Percentiles rank a stretch among this genome's conserved stretches.
Evolutionary conservation across 306 rosid species (phyloP).

Genomic region (Fagus sylvatica): DNA sequence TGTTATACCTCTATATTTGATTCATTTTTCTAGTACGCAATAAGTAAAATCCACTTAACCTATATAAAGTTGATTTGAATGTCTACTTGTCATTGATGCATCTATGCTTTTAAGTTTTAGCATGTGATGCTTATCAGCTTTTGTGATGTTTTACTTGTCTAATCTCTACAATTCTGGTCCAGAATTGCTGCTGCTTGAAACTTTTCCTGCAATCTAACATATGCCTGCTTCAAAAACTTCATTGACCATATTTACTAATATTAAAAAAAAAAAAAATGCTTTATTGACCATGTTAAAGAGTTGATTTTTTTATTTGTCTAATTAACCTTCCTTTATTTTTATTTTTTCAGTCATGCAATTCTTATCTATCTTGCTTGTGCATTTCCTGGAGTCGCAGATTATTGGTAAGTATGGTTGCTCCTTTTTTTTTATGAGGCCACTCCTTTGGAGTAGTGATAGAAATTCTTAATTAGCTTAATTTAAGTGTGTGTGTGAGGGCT

Average conservation of each 20-base stretch:
- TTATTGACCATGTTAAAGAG: neutral
- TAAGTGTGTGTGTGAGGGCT: too few relatives aligned
- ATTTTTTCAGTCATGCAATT: conserved; percentile 76
- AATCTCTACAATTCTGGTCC: neutral
- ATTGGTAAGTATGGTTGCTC: conserved; percentile 65
- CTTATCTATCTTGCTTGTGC: conserved; percentile 72
- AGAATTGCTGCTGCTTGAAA: conserved; percentile 5
- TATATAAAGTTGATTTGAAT: neutral
- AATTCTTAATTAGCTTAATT: too few relatives aligned
- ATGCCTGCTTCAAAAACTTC: neutral
- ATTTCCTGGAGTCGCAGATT: conserved; percentile 81
- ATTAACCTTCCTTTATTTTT: conserved; percentile 9
- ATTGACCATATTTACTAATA: neutral
- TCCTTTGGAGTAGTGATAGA: too few relatives aligned
- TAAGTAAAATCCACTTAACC: neutral
- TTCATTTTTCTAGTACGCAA: neutral
- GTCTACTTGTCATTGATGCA: neutral
- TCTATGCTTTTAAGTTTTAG: neutral
- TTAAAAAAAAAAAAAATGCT: too few relatives aligned
- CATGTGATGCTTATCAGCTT: neutral
- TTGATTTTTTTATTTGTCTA: neutral
- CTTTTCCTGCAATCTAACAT: neutral
- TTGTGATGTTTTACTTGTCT: neutral
- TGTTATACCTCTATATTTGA: neutral
- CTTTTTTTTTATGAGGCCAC: neutral